These are phyloP conservation scores for Calonectria multiphialidica DNA, from an alignment of 2,329 filamentous ascomycete genomes.

Conservation along the genomic window DNA sequence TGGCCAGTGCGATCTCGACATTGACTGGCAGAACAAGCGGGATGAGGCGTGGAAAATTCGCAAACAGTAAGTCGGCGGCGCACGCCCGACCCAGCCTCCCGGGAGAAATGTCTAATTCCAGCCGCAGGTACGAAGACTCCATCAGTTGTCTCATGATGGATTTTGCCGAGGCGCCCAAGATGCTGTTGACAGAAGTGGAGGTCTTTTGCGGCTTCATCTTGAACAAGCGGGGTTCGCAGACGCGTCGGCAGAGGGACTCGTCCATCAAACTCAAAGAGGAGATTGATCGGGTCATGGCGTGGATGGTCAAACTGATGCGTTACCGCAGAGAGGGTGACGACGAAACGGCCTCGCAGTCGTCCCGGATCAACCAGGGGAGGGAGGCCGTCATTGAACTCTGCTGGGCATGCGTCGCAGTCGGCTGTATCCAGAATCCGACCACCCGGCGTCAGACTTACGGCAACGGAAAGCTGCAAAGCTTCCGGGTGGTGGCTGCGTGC, in stretches of 20 bases:
- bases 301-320: slow-evolving; percentile 51
- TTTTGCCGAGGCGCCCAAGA: slow-evolving; percentile 59
- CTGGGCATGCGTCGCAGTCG: slow-evolving; percentile 50
- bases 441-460: slow-evolving; percentile 21
- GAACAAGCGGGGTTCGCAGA: slow-evolving; percentile 63
- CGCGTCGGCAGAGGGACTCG: slow-evolving; percentile 62
- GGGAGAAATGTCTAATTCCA: slow-evolving; percentile 12
- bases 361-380: slow-evolving; percentile 24
- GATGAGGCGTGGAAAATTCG: slow-evolving; percentile 59
- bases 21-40: slow-evolving; percentile 50
- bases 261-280: slow-evolving; percentile 65
- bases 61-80: slow-evolving; percentile 54
- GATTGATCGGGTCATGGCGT: slow-evolving; percentile 60
- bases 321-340: slow-evolving; percentile 24
- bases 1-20: slow-evolving; percentile 28
- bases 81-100: neutral
- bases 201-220: slow-evolving; percentile 69
- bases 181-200: slow-evolving; percentile 62
- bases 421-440: slow-evolving; percentile 26
- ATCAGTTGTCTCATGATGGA: slow-evolving; percentile 49
- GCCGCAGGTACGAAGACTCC: slow-evolving; percentile 58
- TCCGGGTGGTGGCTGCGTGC: slow-evolving; percentile 52
- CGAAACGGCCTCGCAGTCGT: neutral
- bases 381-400: slow-evolving; percentile 49
- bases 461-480: slow-evolving; percentile 47